Evolutionary conservation across 176 grass and related monocot genomes (phyloP).

Genomic region (Triticum aestivum): DNA sequence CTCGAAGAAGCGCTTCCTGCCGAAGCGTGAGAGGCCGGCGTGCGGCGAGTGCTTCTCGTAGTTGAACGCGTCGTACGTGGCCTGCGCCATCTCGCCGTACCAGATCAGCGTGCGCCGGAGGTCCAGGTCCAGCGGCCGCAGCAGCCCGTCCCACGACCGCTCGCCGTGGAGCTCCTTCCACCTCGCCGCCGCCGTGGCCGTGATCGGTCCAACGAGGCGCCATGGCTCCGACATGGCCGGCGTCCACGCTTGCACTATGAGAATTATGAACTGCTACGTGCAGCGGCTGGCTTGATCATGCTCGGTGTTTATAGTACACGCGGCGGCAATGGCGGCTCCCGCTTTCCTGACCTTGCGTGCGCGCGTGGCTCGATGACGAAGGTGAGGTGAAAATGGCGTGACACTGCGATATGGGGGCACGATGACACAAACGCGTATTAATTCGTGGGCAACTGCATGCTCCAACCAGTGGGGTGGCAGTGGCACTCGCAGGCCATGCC

Average conservation of each 20-base stretch:
- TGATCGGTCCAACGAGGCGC: not conserved
- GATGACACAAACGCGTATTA: not conserved
- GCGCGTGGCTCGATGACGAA: not conserved
- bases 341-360: not conserved
- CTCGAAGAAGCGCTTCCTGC: slow-evolving; percentile 38
- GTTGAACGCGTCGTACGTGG: slow-evolving; percentile 80
- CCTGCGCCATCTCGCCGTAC: slow-evolving; percentile 81
- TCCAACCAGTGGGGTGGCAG: not conserved
- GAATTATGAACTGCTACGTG: not conserved
- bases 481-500: not conserved
- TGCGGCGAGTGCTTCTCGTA: slow-evolving; percentile 48
- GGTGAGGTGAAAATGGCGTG: slow-evolving; percentile 13
- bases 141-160: slow-evolving; percentile 52
- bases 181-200: slow-evolving; percentile 10
- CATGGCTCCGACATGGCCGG: not conserved
- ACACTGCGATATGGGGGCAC: not conserved
- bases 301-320: not conserved
- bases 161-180: slow-evolving; percentile 75
- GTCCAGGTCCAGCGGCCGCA: slow-evolving; percentile 62
- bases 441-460: not conserved
- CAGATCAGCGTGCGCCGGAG: slow-evolving; percentile 62
- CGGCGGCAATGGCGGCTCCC: not conserved
- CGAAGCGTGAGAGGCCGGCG: slow-evolving; percentile 52
- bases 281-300: not conserved
- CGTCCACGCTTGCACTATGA: not conserved